Base-by-base conservation (phyloP, 2,329 filamentous ascomycete genomes). In the Fusarium sp. region DNA sequence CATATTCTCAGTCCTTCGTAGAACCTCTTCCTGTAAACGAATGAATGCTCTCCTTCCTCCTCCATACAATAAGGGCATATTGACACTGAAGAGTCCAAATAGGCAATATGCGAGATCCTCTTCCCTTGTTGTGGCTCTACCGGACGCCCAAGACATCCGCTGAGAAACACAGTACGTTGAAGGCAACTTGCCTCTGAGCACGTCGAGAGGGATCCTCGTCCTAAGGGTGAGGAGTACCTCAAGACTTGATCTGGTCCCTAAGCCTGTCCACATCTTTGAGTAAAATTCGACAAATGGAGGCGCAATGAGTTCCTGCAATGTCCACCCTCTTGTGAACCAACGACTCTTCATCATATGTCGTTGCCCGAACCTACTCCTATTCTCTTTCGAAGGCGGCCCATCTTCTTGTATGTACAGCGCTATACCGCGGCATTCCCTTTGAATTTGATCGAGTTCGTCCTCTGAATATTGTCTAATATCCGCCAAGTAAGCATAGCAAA, bases 401-500 rank as follows among this genome's bases (percentile, higher is more conserved):
- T 23, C 18, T 23, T 23, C 18, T 23, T 23, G 18, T 23, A 23
- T 23, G 18, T 23, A 23, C 18, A 2, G 18, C 18, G 18, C 18
- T 23, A 23, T 23, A 23, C 18, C 18, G 18, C 18, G 18, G 18
- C 18, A 23, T 23, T 23, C 18, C 18, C 18, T 23, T 23, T 23
- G 18, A 23, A 23, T 23, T 23, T 23, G 46, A 48, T 30, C 15
- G 46, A 48, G 31, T 48, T 28, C 16, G 46, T 23, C 18, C 18
- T 23, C 18, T 4, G 18, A 23, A 23, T 23, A 23, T 12, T n/a
- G 46, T 48, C 16, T n/a, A n/a, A 48, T 28, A 18, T 48, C 46
- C 16, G 46, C 46, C 27, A 48, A 16, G n/a, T 48, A 48, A n/a
- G 46, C 46, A n/a, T 48, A 48, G 28, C 46, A 48, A 16, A 48